Evolutionary conservation across 2,329 filamentous ascomycete species (phyloP).

Genomic region (Nemania bipapillata): DNA sequence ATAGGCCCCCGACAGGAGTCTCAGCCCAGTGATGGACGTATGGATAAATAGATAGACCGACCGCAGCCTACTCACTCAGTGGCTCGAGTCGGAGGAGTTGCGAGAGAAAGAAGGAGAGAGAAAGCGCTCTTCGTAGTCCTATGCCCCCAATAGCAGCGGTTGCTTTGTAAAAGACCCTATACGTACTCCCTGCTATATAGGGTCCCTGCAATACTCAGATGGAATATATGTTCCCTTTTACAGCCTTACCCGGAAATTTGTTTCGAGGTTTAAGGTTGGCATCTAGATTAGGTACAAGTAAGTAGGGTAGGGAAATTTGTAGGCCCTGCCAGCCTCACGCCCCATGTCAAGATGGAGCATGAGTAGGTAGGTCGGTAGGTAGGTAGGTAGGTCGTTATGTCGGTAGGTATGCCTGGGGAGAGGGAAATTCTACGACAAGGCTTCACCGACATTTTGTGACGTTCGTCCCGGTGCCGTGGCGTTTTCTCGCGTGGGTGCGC

Average conservation of each 20-base stretch:
- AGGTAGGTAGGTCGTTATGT: background rate
- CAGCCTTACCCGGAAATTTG: background rate
- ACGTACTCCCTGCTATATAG: background rate
- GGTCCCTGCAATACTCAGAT: background rate
- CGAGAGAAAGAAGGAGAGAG: background rate
- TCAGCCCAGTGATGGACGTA: background rate
- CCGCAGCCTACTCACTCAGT: slow-evolving; percentile 4
- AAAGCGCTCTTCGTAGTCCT: too few species aligned
- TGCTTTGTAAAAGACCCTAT: background rate
- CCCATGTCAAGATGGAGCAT: background rate
- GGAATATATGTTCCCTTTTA: background rate
- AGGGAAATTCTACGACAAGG: slow-evolving; percentile 9
- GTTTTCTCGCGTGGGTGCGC: background rate
- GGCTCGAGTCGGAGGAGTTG: slow-evolving; percentile 3
- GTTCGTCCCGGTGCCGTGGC: background rate
- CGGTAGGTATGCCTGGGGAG: too few species aligned
- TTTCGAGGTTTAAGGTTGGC: background rate
- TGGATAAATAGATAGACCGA: too few species aligned
- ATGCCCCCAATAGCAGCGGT: background rate
- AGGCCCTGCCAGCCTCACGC: slow-evolving; percentile 13
- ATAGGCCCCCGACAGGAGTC: background rate
- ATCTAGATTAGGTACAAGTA: background rate
- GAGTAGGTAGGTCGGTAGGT: background rate
- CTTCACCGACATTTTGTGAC: slow-evolving; percentile 31
- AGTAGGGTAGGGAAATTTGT: background rate